Evolutionary conservation across 495 filamentous ascomycete genomes (phyloP), one percentile per base, ranked within the genome.

Genomic region (Durotheca rogersii): DNA sequence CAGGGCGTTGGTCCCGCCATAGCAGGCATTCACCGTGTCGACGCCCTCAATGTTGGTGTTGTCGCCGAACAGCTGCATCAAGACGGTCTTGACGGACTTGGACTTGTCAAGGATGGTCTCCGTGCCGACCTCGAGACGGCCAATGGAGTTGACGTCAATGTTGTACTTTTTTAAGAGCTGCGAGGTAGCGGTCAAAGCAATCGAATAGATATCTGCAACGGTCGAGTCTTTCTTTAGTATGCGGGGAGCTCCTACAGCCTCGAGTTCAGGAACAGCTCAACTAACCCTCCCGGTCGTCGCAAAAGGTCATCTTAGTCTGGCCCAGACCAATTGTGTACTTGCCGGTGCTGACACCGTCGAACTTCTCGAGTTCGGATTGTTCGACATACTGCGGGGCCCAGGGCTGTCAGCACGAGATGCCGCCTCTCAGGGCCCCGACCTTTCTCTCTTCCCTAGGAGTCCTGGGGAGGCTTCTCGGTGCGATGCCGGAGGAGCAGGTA

Each of bases 221-320:
- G n/a, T n/a, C 39, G 10, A 12, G 36, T 18, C 34, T 16, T 47
- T 48, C 47, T 35, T 60, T 41, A 60, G 44, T 25, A 48, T 18
- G 21, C 17, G 37, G 41, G 18, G 4, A 37, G n/a, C 7, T 21
- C 7, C 27, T 9, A 54, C 65, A 42, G 49, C 48, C n/a, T 41
- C 32, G 41, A 47, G 53, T 53, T 21, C 16, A n/a, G 36, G 21
- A 35, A 56, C 29, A 44, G 64, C 50, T 66, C 4, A 27, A 73
- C 78, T 73, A 74, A 95, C 92, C 92, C 80, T 98, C 93, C 63
- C 90, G 82, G 72, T 98, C 93, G 78, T 98, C 93, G 69, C 94
- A 97, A 79, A 98, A 98, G 81, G 87, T 91, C 93, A 98, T 98
- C 76, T 93, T 96, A 58, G 92, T 97, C 84, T 97, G 93, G 61